A percentile compares a stretch with the other conserved stretches of the same genome.
Conservation (phyloP, 306 rosid genomes). For the Senna tora region DNA sequence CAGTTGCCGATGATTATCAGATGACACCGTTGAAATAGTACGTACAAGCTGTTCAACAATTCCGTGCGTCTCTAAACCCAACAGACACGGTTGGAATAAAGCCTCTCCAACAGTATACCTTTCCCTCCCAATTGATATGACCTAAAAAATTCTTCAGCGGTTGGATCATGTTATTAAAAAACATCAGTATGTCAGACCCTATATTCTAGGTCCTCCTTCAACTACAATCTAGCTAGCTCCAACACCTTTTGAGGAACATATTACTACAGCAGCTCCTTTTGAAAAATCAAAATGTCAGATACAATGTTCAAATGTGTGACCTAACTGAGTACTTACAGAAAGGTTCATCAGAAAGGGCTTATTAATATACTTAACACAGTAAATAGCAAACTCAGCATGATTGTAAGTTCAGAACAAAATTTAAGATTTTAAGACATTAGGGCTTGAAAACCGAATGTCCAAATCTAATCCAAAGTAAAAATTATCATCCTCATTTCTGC, state of each 20-base stretch:
- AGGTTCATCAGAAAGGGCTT: conserved; percentile 5
- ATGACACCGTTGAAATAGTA: conserved; percentile 82
- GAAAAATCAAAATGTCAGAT: neutral
- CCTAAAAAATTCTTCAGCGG: conserved; percentile 54
- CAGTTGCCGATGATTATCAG: conserved; percentile 91
- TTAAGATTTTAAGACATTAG: neutral
- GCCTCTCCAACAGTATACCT: conserved; percentile 93
- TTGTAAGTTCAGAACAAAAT: conserved; percentile 20
- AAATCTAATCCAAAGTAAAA: conserved; percentile 21
- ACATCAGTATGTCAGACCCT: neutral
- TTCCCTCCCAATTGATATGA: conserved; percentile 85
- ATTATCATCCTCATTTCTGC: conserved; percentile 19
- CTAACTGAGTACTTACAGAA: neutral
- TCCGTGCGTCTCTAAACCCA: conserved; percentile 94
- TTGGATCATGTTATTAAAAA: conserved; percentile 25
- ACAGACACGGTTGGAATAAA: conserved; percentile 82
- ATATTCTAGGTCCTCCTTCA: conserved; percentile 22
- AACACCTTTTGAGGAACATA: conserved; percentile 10
- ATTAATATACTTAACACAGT: neutral
- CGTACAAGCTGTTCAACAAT: conserved; percentile 98
- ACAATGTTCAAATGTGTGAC: conserved; percentile 21
- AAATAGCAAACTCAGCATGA: conserved; percentile 1
- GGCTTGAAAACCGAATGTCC: conserved; percentile 27
- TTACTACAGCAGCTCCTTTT: neutral
- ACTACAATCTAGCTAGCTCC: conserved; percentile 14